phyloP scores from a whole-genome alignment of 768 basidiomycete genomes.

The Clathrus columnatus region DNA sequence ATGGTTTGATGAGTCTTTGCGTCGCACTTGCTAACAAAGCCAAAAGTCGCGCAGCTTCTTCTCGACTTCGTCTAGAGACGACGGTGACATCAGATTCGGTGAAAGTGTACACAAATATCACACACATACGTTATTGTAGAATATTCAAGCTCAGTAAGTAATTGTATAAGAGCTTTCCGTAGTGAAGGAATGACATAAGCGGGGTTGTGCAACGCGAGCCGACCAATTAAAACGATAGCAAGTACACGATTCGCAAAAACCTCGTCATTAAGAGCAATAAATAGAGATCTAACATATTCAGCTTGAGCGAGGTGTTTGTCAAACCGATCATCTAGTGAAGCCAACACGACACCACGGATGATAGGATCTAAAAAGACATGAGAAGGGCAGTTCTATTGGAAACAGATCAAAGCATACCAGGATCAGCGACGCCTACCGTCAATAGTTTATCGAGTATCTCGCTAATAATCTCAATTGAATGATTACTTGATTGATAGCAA shows the following conservation, averaged over 20 bases:
- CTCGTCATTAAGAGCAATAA: slow-evolving; percentile 96
- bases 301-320: slow-evolving; percentile 97
- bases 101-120: neutral
- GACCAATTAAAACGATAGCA: slow-evolving; percentile 87
- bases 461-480: slow-evolving; percentile 94
- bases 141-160: slow-evolving; percentile 94
- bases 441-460: slow-evolving; percentile 96
- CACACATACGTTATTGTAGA: slow-evolving; percentile 56
- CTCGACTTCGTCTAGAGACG: slow-evolving; percentile 61
- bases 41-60: slow-evolving; percentile 87
- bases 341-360: slow-evolving; percentile 82
- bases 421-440: slow-evolving; percentile 93
- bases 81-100: slow-evolving; percentile 7
- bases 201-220: slow-evolving; percentile 90
- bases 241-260: slow-evolving; percentile 87
- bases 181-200: slow-evolving; percentile 98
- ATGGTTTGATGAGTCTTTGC: slow-evolving; percentile 89
- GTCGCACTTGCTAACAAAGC: slow-evolving; percentile 87
- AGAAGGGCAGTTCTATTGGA: neutral
- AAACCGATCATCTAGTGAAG: slow-evolving; percentile 83
- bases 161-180: slow-evolving; percentile 89
- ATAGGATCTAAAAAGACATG: slow-evolving; percentile 45
- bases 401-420: slow-evolving; percentile 42
- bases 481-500: slow-evolving; percentile 89
- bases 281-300: slow-evolving; percentile 94